A percentile compares a stretch with the other conserved stretches of the same genome.
phyloP scores from a whole-genome alignment of 495 filamentous ascomycete species.

The Podospora appendiculata region DNA sequence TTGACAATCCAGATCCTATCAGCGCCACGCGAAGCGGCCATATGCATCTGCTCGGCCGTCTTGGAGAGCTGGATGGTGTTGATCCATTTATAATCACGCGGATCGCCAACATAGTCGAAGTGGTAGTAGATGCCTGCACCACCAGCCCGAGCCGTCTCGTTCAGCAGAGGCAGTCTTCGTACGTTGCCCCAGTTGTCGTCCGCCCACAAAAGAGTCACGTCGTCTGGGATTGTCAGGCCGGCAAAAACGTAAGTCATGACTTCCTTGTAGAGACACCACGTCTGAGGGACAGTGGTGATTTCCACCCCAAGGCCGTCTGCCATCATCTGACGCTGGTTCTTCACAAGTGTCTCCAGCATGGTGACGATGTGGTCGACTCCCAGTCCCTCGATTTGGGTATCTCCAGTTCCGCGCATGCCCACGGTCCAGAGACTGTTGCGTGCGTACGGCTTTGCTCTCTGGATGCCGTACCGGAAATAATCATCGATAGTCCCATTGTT shows the following conservation, averaged over 20 bases:
- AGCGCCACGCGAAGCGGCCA: slow-evolving; percentile 54
- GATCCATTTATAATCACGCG: slow-evolving; percentile 63
- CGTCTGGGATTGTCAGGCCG: slow-evolving; percentile 60
- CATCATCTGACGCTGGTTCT: slow-evolving; percentile 50
- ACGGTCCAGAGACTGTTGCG: slow-evolving; percentile 56
- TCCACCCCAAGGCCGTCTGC: slow-evolving; percentile 46
- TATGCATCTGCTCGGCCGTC: slow-evolving; percentile 56
- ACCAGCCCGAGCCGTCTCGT: slow-evolving; percentile 52
- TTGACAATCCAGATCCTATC: slow-evolving; percentile 70
- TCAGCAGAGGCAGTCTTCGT: slow-evolving; percentile 52
- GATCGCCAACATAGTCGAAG: slow-evolving; percentile 63
- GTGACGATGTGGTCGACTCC: slow-evolving; percentile 48
- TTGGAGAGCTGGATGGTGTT: slow-evolving; percentile 61
- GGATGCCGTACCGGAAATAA: slow-evolving; percentile 60
- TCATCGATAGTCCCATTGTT: slow-evolving; percentile 57
- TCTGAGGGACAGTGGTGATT: slow-evolving; percentile 54
- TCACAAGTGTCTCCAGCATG: slow-evolving; percentile 52
- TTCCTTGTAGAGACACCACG: slow-evolving; percentile 68
- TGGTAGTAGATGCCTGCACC: slow-evolving; percentile 75
- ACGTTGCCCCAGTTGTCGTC: slow-evolving; percentile 74
- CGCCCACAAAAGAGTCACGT: slow-evolving; percentile 65
- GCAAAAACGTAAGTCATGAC: slow-evolving; percentile 60
- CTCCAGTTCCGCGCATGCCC: slow-evolving; percentile 66
- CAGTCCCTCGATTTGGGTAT: slow-evolving; percentile 49
- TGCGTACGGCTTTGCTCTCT: slow-evolving; percentile 57